These are phyloP conservation scores for Solanum gracilifrons DNA, from an alignment of 257 asterid species.

Conservation along the genomic window DNA sequence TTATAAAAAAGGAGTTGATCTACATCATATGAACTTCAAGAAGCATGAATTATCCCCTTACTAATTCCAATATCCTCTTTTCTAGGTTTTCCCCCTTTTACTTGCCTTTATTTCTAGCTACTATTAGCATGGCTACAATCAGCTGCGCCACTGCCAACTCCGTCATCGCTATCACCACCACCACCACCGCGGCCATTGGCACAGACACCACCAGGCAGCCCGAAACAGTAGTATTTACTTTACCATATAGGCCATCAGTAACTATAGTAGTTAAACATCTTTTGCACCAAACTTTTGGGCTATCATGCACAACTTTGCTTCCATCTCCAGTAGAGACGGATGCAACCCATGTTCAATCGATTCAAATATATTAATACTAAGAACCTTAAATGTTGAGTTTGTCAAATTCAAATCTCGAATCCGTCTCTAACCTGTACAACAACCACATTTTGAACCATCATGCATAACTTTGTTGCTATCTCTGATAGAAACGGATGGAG, in stretches of 20 bases:
- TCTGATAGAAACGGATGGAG: not conserved
- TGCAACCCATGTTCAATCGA: not conserved
- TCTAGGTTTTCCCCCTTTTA: not conserved
- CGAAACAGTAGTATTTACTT: not conserved
- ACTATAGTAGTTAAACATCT: not conserved
- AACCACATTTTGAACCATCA: not conserved
- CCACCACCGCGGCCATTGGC: not conserved
- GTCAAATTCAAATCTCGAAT: not conserved
- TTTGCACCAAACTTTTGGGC: not conserved
- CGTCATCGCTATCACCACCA: not conserved
- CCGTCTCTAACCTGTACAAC: not conserved
- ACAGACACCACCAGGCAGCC: not conserved
- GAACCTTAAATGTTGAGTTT: not conserved
- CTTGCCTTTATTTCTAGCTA: not conserved
- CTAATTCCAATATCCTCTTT: not conserved
- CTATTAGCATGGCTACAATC: not conserved
- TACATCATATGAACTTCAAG: not conserved
- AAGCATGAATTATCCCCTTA: not conserved
- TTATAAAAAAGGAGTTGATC: not conserved
- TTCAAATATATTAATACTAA: too few relatives aligned
- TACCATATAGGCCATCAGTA: not conserved
- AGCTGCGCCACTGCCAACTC: not conserved
- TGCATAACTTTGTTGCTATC: not conserved
- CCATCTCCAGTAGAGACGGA: not conserved
- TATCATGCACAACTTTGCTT: not conserved